A percentile compares a stretch with the other conserved stretches of the same genome.
Evolutionary conservation across 257 asterid genomes (phyloP).

Genomic region (Verbena officinalis): DNA sequence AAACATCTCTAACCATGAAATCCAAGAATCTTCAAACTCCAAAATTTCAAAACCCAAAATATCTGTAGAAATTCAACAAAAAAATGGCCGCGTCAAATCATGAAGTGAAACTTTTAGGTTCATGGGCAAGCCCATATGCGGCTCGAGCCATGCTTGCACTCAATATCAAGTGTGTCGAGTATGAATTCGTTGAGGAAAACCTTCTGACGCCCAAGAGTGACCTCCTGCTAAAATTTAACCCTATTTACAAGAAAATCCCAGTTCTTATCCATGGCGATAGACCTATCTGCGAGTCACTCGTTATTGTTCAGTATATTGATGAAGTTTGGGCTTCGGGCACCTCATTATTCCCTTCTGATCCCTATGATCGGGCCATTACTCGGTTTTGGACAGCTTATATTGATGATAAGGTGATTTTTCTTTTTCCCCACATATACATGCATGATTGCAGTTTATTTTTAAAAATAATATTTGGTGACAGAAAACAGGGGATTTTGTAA

Average conservation of each 20-base stretch:
- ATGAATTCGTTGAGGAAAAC: conserved; percentile 27
- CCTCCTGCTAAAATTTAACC: conserved; percentile 33
- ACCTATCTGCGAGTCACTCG: conserved; percentile 37
- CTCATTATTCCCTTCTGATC: conserved; percentile 46
- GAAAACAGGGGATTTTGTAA: too few species aligned
- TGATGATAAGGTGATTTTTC: conserved; percentile 37
- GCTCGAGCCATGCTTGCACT: conserved; percentile 37
- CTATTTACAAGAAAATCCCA: conserved; percentile 40
- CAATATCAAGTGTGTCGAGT: conserved; percentile 31
- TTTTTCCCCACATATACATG: background rate
- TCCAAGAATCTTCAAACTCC: too few species aligned
- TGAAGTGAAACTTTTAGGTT: conserved; percentile 27
- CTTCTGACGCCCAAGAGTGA: conserved; percentile 20
- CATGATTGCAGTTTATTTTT: too few species aligned
- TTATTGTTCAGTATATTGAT: conserved; percentile 43
- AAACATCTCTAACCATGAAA: too few species aligned
- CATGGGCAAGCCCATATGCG: conserved; percentile 38
- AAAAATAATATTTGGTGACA: too few species aligned
- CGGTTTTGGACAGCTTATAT: conserved; percentile 58
- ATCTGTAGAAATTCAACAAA: background rate
- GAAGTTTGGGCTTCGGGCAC: conserved; percentile 42
- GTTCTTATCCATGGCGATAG: conserved; percentile 37
- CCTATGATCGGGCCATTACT: conserved; percentile 46
- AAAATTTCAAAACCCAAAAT: background rate
- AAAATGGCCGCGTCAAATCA: conserved; percentile 23